Conservation (phyloP, 176 grass and related monocot species). For the Oryza coarctata region DNA sequence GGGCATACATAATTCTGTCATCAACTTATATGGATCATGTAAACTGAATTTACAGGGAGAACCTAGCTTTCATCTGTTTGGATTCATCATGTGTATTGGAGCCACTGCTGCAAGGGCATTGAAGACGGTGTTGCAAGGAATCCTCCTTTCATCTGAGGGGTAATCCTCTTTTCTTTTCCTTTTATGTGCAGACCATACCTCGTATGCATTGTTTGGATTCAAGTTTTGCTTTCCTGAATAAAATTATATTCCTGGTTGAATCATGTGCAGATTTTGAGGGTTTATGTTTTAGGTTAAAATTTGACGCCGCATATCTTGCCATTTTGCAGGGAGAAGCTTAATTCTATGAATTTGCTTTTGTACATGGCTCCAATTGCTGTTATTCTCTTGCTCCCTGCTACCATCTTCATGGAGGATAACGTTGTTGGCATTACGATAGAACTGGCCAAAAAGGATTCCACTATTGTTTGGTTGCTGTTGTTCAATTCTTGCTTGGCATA, state of each 20-base stretch:
- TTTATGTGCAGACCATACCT: not conserved
- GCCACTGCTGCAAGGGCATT: conserved; percentile 74
- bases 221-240: conserved; percentile 12
- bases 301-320: conserved; percentile 20
- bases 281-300: not conserved
- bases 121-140: conserved; percentile 81
- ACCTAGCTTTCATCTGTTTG: conserved; percentile 82
- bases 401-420: conserved; percentile 78
- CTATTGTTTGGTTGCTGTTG: conserved; percentile 70
- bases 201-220: not conserved
- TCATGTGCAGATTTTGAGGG: not conserved
- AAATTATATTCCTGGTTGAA: not conserved
- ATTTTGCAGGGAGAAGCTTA: conserved; percentile 72
- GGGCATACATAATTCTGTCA: not conserved
- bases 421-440: conserved; percentile 68
- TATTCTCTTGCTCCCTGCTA: conserved; percentile 69
- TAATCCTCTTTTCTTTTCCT: conserved; percentile 30
- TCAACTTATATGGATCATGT: conserved; percentile 7
- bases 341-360: conserved; percentile 89
- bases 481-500: conserved; percentile 78
- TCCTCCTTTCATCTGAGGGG: conserved; percentile 82
- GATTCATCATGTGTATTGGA: conserved; percentile 81
- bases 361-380: conserved; percentile 95
- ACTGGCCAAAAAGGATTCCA: conserved; percentile 60
- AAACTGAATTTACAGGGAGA: conserved; percentile 53